These are phyloP conservation scores for Nitzschia inconspicua DNA, from an alignment of 108 stramenopile species.

Conservation along the genomic window DNA sequence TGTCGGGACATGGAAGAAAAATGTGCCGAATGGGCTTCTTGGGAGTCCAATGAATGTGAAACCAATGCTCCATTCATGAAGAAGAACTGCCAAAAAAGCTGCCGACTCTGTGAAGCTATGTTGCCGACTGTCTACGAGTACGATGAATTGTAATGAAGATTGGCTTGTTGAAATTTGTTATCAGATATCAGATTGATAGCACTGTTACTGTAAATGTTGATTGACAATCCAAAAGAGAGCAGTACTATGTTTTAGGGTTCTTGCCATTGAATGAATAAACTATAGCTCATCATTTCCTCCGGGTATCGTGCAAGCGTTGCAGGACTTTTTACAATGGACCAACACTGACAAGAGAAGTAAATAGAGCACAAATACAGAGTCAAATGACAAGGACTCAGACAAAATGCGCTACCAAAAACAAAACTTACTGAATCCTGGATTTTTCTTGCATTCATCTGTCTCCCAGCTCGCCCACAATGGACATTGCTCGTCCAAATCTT, in stretches of 20 bases:
- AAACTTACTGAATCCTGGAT: conserved; percentile 13
- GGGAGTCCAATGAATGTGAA: conserved; percentile 13
- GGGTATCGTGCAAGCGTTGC: neutral
- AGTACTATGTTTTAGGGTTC: no score
- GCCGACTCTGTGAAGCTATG: conserved; percentile 12
- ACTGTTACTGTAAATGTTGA: neutral
- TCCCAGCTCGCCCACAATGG: conserved; percentile 8
- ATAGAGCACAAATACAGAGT: no score
- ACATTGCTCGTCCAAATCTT: conserved; percentile 10
- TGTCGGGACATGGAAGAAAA: neutral
- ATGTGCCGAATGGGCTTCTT: neutral
- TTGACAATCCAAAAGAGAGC: neutral
- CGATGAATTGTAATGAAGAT: neutral
- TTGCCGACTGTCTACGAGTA: neutral
- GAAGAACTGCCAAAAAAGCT: conserved; percentile 2
- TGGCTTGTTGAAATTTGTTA: neutral
- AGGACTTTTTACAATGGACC: neutral
- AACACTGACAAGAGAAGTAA: neutral
- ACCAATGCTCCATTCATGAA: conserved; percentile 3
- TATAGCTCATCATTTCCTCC: neutral
- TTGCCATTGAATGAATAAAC: no score
- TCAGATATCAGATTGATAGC: neutral
- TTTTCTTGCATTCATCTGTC: conserved; percentile 15
- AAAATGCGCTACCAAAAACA: no score
- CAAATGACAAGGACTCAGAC: no score